phyloP scores from a whole-genome alignment of 306 rosid genomes.

The Cyamopsis tetragonoloba region DNA sequence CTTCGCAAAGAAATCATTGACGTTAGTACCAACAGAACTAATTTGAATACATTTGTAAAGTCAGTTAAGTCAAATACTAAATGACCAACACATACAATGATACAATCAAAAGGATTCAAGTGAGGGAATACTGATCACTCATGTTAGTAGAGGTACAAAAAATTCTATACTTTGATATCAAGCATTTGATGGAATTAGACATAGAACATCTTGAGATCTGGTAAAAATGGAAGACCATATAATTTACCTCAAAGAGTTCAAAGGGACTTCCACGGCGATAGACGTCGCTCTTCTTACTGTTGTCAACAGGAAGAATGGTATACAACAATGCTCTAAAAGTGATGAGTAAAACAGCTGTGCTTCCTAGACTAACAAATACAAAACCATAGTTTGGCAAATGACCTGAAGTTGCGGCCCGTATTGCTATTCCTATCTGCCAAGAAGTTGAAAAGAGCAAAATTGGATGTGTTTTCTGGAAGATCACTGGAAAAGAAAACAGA shows the following conservation, averaged over 20 bases:
- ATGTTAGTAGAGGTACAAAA: not conserved
- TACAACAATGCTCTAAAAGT: slow-evolving; percentile 69
- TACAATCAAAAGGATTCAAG: too few relatives aligned
- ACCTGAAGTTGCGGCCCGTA: slow-evolving; percentile 55
- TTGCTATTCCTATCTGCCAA: slow-evolving; percentile 70
- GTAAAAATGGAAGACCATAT: slow-evolving; percentile 6
- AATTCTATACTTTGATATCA: not conserved
- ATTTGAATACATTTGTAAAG: too few relatives aligned
- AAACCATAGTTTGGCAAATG: slow-evolving; percentile 64
- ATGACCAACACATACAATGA: too few relatives aligned
- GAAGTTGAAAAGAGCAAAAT: not conserved
- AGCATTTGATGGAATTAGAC: not conserved
- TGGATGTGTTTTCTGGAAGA: not conserved
- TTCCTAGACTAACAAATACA: slow-evolving; percentile 67
- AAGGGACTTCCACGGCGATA: slow-evolving; percentile 88
- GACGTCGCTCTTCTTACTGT: slow-evolving; percentile 61
- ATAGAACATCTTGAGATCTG: not conserved
- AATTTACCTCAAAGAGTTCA: slow-evolving; percentile 86
- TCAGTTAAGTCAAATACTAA: too few relatives aligned
- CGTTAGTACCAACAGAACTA: too few relatives aligned
- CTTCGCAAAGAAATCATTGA: too few relatives aligned
- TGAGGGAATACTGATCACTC: too few relatives aligned
- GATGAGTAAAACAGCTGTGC: slow-evolving; percentile 81
- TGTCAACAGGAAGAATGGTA: slow-evolving; percentile 46
- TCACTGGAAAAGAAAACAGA: not conserved